A percentile compares a stretch with the other conserved stretches of the same genome.
phyloP scores from a whole-genome alignment of 169 alveolate genomes.

The Plasmodium adleri region DNA sequence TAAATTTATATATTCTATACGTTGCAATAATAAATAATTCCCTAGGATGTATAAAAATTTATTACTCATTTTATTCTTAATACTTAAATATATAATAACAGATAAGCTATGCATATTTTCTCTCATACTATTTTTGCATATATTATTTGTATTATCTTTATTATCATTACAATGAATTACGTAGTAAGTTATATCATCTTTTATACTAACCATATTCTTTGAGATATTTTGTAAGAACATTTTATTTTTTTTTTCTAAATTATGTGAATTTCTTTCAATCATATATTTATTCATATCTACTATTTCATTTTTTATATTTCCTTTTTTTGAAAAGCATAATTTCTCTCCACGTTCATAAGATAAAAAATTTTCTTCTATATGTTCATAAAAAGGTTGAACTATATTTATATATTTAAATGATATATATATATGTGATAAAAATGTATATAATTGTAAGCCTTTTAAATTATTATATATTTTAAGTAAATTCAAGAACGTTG shows the following conservation, averaged over 20 bases:
- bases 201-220: background rate
- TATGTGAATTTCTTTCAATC: background rate
- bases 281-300: background rate
- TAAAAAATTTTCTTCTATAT: conserved; percentile 38
- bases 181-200: conserved; percentile 12
- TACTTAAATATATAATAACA: conserved; percentile 41
- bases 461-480: conserved; percentile 17
- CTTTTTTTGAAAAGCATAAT: conserved; percentile 3
- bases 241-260: background rate
- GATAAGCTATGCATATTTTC: conserved; percentile 58
- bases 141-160: conserved; percentile 13
- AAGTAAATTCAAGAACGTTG: conserved; percentile 44
- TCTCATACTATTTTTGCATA: conserved; percentile 7
- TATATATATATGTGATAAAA: conserved; percentile 40
- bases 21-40: conserved; percentile 46
- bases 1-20: conserved; percentile 48
- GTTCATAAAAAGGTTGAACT: background rate
- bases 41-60: conserved; percentile 39
- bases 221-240: background rate
- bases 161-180: background rate
- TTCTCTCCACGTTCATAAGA: conserved; percentile 24
- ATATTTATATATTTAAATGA: conserved; percentile 17
- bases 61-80: conserved; percentile 25
- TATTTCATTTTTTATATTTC: background rate
- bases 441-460: conserved; percentile 33